These are phyloP conservation scores for Solanum aculeatissimum DNA, from an alignment of 305 asterid genomes.

Conservation along the genomic window DNA sequence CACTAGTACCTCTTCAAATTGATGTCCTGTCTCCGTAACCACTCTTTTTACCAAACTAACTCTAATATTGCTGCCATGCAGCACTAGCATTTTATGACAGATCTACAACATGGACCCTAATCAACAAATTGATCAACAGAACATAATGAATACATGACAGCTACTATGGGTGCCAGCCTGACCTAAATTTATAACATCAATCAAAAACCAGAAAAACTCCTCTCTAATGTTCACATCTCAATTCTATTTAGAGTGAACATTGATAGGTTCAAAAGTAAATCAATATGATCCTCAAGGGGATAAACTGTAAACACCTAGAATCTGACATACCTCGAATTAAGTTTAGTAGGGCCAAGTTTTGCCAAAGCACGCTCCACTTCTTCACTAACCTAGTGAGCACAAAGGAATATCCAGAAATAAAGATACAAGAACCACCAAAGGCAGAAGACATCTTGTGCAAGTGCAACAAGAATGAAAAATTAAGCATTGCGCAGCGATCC, in stretches of 20 bases:
- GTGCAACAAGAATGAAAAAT: background rate
- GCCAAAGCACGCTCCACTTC: conserved; percentile 30
- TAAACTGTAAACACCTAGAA: background rate
- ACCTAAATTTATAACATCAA: background rate
- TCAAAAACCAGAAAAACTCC: background rate
- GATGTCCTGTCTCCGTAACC: background rate
- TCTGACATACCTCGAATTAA: conserved; percentile 12
- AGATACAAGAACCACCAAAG: background rate
- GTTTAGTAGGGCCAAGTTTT: conserved; percentile 13
- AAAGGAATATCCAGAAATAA: background rate
- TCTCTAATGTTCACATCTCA: background rate
- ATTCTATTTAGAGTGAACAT: background rate
- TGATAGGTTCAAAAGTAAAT: background rate
- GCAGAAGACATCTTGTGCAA: background rate
- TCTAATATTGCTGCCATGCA: background rate
- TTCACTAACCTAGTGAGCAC: conserved; percentile 19
- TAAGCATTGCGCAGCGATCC: background rate
- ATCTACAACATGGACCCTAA: background rate
- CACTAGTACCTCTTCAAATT: background rate
- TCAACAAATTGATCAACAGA: background rate
- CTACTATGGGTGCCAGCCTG: background rate
- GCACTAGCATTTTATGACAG: background rate
- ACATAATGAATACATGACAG: background rate
- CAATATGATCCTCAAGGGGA: background rate
- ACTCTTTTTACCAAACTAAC: background rate